Base-by-base conservation (phyloP, 352 stramenopile genomes). In the Globisporangium carolinianum region DNA sequence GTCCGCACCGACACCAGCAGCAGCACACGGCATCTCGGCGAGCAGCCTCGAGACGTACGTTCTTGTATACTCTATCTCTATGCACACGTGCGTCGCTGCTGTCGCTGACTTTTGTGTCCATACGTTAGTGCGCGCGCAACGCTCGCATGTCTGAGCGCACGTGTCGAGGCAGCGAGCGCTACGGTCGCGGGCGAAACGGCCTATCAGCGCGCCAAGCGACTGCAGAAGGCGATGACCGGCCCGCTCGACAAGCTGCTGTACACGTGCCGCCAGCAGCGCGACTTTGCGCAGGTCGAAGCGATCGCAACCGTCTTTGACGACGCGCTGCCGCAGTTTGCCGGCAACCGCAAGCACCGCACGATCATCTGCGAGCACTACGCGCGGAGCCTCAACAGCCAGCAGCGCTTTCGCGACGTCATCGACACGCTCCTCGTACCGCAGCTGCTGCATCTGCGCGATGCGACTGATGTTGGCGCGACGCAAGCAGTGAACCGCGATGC, bases 331-430 rank as follows among this genome's bases (percentile, higher is more conserved):
- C 73, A 85, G 43, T 80, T 80, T 52, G 62, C 63, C 10, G 57
- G 53, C 8, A 67, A 81, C 51, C 45, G 57, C 5, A 79, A 73
- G 45, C 75, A 87, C 54, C 69, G 62, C 50, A 58, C 45, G 8
- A 65, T 87, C 32, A 72, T 87, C 45, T 76, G 61, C 43, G 75
- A 83, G 56, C 63, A 83, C 60, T 82, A 82, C 56, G 76, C 76
- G 37, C 67, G 68, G 53, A 71, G 66, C 4, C 60, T 85, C 0
- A 87, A 84, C 61, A 54, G 62, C 38, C 66, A 78, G 52, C 65
- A 82, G 61, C 72, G 73, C n/a, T 87, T 85, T 47, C 32, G 68
- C 12, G 71, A 85, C 35, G 68, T 85, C 18, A 58, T 80, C n/a
- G 70, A 83, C 57, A 80, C 63, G 48, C 73, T 85, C 36, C 65